These are phyloP conservation scores for Trichophyton equinum DNA, from an alignment of 2,329 filamentous ascomycete genomes.

Conservation along the genomic window DNA sequence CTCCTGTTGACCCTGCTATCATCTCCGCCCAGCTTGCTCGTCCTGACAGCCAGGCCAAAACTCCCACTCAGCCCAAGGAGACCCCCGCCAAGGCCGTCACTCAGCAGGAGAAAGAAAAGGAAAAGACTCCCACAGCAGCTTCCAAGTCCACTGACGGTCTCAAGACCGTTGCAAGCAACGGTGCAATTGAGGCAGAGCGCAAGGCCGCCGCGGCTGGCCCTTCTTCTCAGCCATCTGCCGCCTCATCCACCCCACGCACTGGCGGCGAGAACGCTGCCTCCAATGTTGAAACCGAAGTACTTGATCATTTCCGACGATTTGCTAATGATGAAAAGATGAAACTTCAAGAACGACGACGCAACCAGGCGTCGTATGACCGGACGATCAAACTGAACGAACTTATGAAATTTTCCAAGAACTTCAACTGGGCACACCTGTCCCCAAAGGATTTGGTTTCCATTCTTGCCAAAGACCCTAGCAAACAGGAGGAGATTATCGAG, in stretches of 20 bases:
- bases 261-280: slow-evolving; percentile 43
- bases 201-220: slow-evolving; percentile 16
- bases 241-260: slow-evolving; percentile 15
- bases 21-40: slow-evolving; percentile 68
- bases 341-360: slow-evolving; percentile 45
- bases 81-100: slow-evolving; percentile 8
- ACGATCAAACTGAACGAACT: slow-evolving; percentile 86
- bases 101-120: neutral
- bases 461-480: slow-evolving; percentile 88
- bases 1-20: slow-evolving; percentile 74
- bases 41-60: slow-evolving; percentile 28
- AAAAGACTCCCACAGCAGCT: slow-evolving; percentile 5
- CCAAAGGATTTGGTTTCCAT: slow-evolving; percentile 84
- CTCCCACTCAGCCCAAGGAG: slow-evolving; percentile 19
- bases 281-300: slow-evolving; percentile 49
- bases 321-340: slow-evolving; percentile 50
- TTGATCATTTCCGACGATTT: slow-evolving; percentile 53
- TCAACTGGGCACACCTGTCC: slow-evolving; percentile 87
- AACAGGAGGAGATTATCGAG: slow-evolving; percentile 85
- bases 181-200: slow-evolving; percentile 18
- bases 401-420: slow-evolving; percentile 86
- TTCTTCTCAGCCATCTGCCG: slow-evolving; percentile 19
- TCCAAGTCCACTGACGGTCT: slow-evolving; percentile 13
- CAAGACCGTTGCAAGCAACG: slow-evolving; percentile 17
- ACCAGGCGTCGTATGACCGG: slow-evolving; percentile 57